A percentile compares a stretch with the other conserved stretches of the same genome.
Conservation (phyloP, 208 protist species). For the Naegleria fowleri region DNA sequence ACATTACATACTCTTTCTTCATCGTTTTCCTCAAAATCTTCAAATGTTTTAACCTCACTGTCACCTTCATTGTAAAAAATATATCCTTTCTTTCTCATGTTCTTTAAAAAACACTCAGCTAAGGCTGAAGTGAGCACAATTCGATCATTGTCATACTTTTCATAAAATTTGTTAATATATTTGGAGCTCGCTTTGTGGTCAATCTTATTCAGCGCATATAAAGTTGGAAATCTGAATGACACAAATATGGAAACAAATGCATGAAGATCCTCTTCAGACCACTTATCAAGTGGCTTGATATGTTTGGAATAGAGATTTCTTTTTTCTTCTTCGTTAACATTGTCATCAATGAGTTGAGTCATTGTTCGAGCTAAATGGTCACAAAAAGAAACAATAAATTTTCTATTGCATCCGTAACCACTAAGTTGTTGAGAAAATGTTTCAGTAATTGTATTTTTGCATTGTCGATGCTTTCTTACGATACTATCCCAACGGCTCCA, state of each 20-base stretch:
- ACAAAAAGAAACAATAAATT: neutral
- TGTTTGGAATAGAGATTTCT: neutral
- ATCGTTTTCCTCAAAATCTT: neutral
- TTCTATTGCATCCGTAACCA: conserved; percentile 14
- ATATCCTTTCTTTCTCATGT: neutral
- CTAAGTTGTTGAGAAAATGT: neutral
- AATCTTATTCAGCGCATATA: conserved; percentile 26
- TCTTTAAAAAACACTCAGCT: conserved; percentile 16
- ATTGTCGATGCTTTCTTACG: neutral
- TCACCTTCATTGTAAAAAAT: conserved; percentile 4
- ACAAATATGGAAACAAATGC: neutral
- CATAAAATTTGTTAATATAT: conserved; percentile 23
- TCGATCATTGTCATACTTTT: neutral
- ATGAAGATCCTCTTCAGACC: neutral
- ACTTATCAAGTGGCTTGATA: neutral
- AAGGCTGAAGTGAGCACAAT: neutral
- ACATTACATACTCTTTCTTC: neutral
- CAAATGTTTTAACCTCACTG: neutral
- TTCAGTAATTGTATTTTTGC: neutral
- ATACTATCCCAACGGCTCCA: neutral
- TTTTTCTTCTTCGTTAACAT: neutral
- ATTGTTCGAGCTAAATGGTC: neutral
- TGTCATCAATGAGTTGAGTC: neutral
- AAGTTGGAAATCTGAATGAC: neutral
- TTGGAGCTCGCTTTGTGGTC: neutral